Evolutionary conservation across 768 basidiomycete species (phyloP), one percentile per base, ranked within the genome.

Genomic region (Rhodotorula kratochvilovae): DNA sequence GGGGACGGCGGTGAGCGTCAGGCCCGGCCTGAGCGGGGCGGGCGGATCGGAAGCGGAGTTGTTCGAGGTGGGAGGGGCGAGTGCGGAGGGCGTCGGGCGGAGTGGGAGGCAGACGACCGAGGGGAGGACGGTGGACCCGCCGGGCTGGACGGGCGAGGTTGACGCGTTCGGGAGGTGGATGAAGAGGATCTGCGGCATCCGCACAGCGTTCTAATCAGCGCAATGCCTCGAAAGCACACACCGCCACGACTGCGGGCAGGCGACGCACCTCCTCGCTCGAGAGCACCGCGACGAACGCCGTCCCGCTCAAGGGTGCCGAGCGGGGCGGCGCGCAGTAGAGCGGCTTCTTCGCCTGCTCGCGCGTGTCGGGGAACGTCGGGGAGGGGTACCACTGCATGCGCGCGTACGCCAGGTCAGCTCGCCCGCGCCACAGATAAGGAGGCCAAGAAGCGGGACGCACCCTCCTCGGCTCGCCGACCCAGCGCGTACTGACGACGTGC

Each of bases 291-390:
- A 74, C 66, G 45, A 74, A 74, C 6, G 73, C 73, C 1, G 59
- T 43, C 21, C 69, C 73, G 36, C 43, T 50, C 25, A 74, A 2
- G 0, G 73, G 66, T 2, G 73, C 66, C 16, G 66, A 68, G 1
- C 73, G 53, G 0, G 66, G 61, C 36, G 73, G 73, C 10, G 73
- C 73, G n/a, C 73, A 74, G 46, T 48, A 65, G n/a, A 74, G 60
- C 23, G 73, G 66, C 56, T 61, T 61, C 45, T 53, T 50, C 19
- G 48, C 39, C 3, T 13, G 17, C 25, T 42, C 68, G 23, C 39
- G 43, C 17, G 35, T n/a, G 39, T 58, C 61, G 8, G 55, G 43
- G 27, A 62, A 56, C 7, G 58, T 54, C 6, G 50, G 73, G 6
- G 54, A 15, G 8, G 69, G 54, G 54, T 58, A 74, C 73, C 73